A percentile compares a stretch with the other conserved stretches of the same genome.
Conservation (phyloP, 768 basidiomycete genomes). For the Rhodotorula diobovata region DNA sequence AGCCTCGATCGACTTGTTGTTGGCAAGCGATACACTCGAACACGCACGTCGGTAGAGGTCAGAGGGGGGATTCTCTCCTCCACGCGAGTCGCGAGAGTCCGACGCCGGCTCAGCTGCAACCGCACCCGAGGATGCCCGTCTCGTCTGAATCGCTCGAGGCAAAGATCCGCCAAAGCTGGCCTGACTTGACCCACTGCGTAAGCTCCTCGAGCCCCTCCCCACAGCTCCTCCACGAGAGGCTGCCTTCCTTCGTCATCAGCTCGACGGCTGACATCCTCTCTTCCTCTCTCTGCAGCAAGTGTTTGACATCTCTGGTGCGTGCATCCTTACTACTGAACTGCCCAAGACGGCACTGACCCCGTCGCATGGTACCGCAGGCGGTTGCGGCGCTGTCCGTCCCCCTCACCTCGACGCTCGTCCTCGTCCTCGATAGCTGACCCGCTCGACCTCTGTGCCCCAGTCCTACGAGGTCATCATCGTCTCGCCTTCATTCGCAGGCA, state of each 20-base stretch:
- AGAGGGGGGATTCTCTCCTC: no score
- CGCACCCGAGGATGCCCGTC: slow-evolving; percentile 11
- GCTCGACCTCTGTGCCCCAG: slow-evolving; percentile 9
- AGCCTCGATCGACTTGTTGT: no score
- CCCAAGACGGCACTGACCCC: not conserved
- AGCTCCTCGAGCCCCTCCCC: not conserved
- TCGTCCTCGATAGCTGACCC: not conserved
- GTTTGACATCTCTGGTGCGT: slow-evolving; percentile 41
- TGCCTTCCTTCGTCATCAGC: not conserved
- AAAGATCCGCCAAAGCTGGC: slow-evolving; percentile 21
- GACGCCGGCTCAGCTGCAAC: not conserved
- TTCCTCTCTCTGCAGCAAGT: slow-evolving; percentile 31
- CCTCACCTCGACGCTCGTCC: not conserved
- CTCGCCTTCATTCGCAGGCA: slow-evolving; percentile 40
- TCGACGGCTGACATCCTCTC: slow-evolving; percentile 1
- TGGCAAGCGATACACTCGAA: no score
- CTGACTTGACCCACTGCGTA: slow-evolving; percentile 33
- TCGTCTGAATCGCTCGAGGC: slow-evolving; percentile 22
- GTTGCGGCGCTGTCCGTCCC: slow-evolving; percentile 37
- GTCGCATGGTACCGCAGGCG: slow-evolving; percentile 4
- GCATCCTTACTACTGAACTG: rapidly evolving
- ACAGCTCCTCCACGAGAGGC: not conserved
- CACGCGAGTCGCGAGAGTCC: not conserved
- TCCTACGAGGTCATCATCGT: slow-evolving; percentile 44
- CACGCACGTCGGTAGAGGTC: no score